A percentile compares a stretch with the other conserved stretches of the same genome.
These are phyloP conservation scores for Murraya paniculata DNA, from an alignment of 345 rosid genomes.

Conservation along the genomic window DNA sequence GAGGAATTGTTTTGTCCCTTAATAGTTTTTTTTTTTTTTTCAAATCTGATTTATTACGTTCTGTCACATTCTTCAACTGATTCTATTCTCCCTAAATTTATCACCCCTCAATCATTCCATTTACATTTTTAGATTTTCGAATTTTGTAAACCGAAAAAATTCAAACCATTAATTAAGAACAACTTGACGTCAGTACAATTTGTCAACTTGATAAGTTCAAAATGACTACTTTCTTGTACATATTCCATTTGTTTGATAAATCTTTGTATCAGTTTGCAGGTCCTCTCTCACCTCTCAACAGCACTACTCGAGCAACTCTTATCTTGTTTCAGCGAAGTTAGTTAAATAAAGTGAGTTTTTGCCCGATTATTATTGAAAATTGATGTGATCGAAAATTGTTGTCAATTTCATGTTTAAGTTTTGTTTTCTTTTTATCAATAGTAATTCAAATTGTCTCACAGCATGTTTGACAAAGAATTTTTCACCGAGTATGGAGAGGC, in stretches of 20 bases:
- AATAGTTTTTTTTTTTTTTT: background rate
- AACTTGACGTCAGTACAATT: background rate
- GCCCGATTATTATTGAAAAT: too few species aligned
- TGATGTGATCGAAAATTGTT: background rate
- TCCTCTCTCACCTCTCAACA: background rate
- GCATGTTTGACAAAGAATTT: constrained; percentile 84
- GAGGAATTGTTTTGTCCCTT: background rate
- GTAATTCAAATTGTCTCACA: background rate
- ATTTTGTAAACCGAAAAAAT: background rate
- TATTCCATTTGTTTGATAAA: background rate
- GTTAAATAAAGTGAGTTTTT: too few species aligned
- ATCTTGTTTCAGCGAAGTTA: background rate
- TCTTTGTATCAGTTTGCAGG: background rate
- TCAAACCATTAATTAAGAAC: background rate
- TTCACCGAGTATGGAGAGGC: constrained; percentile 98
- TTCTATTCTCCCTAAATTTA: background rate
- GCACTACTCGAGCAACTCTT: background rate
- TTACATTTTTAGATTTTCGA: background rate
- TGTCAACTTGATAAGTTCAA: constrained; percentile 1
- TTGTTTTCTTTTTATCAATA: too few species aligned
- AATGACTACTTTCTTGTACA: background rate
- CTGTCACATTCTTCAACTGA: background rate
- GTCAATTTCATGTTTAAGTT: background rate
- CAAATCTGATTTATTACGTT: background rate
- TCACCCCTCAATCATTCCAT: background rate